A percentile compares a stretch with the other conserved stretches of the same genome.
Conservation (phyloP, 1,139 yeast genomes). For the Blastobotrys serpentis region DNA sequence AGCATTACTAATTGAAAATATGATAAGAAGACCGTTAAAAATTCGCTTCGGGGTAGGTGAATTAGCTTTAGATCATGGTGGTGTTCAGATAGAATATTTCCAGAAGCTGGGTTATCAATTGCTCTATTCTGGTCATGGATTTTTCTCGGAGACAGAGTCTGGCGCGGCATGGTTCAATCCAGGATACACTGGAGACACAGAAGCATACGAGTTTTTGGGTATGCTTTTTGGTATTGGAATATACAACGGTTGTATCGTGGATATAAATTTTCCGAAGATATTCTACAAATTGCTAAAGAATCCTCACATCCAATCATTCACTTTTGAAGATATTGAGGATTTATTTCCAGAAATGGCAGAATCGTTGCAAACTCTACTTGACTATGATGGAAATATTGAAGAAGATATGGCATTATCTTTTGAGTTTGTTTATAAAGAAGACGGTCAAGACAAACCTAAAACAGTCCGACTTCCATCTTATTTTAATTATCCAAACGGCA, state of each 20-base stretch:
- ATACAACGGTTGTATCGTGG: constrained; percentile 33
- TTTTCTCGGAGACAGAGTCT: constrained; percentile 25
- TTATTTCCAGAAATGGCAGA: constrained; percentile 17
- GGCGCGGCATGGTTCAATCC: constrained; percentile 29
- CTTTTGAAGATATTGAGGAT: constrained; percentile 18
- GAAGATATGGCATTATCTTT: constrained; percentile 20
- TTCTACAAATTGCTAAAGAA: constrained; percentile 26
- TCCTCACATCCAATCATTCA: not conserved
- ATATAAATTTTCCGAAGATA: constrained; percentile 27
- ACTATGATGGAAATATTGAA: constrained; percentile 8
- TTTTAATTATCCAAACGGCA: constrained; percentile 13
- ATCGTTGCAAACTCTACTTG: constrained; percentile 12
- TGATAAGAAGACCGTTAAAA: constrained; percentile 29
- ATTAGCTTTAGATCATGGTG: constrained; percentile 34
- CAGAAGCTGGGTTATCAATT: constrained; percentile 27
- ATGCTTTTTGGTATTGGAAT: constrained; percentile 32
- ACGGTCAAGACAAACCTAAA: constrained; percentile 12
- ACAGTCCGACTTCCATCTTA: constrained; percentile 22
- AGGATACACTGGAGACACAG: constrained; percentile 22
- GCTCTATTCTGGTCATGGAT: constrained; percentile 19
- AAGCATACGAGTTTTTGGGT: constrained; percentile 27
- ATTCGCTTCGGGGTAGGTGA: constrained; percentile 29
- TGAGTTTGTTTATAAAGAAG: constrained; percentile 17
- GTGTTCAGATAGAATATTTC: constrained; percentile 35
- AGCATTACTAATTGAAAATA: constrained; percentile 21